These are phyloP conservation scores for Gynochthodes officinalis DNA, from an alignment of 257 asterid genomes.

Conservation along the genomic window DNA sequence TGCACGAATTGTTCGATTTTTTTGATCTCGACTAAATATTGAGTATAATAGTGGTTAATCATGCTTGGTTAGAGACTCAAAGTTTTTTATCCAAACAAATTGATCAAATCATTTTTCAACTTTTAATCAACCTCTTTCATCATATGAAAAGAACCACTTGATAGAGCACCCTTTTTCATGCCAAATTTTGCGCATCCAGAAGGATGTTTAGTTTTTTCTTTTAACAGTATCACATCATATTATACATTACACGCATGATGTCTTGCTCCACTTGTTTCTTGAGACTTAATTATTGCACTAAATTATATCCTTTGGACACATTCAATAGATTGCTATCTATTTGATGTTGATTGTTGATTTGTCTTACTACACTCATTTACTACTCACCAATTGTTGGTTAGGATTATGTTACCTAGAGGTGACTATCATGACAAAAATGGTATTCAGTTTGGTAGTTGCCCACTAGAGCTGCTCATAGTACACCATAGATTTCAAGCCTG, in stretches of 20 bases:
- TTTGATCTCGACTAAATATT: no score
- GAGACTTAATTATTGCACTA: constrained; percentile 2
- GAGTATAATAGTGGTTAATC: no score
- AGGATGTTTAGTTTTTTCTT: no score
- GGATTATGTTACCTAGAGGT: not conserved
- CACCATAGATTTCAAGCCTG: not conserved
- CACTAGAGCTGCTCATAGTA: no score
- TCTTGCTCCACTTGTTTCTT: not conserved
- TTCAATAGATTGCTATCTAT: not conserved
- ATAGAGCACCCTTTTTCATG: constrained; percentile 15
- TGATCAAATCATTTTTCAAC: not conserved
- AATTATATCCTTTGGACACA: constrained; percentile 8
- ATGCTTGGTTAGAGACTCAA: not conserved
- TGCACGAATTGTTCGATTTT: no score
- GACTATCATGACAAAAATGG: not conserved
- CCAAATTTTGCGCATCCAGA: constrained; percentile 22
- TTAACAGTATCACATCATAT: not conserved
- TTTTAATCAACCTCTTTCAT: not conserved
- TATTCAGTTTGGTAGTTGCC: no score
- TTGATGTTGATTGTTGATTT: constrained; percentile 12
- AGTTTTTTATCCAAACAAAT: not conserved
- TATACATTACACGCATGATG: no score
- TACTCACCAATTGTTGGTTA: not conserved
- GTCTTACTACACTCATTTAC: not conserved
- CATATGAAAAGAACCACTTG: not conserved